These are phyloP conservation scores for Cantharellus cinnabarinus DNA, from an alignment of 768 basidiomycete genomes.

Conservation along the genomic window DNA sequence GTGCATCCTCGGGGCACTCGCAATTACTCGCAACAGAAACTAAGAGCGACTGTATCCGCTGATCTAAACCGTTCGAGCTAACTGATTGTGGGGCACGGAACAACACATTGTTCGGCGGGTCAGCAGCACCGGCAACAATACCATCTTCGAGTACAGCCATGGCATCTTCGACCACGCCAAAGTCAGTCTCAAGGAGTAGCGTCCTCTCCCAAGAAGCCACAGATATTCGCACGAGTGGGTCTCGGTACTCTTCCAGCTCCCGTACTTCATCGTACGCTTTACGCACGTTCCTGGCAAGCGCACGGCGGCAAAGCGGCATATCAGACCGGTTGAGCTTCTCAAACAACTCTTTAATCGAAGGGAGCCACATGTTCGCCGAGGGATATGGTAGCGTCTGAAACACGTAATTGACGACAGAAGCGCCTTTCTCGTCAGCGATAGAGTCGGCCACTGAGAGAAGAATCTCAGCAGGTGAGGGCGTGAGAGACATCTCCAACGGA, in stretches of 20 bases:
- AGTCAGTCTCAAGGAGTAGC: not conserved
- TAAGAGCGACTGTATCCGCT: not conserved
- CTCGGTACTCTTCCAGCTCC: constrained; percentile 5
- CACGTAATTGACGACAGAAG: not conserved
- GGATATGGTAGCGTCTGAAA: not conserved
- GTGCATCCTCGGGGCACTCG: not conserved
- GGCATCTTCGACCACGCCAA: not conserved
- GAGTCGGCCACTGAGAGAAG: constrained; percentile 4
- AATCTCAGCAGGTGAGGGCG: constrained; percentile 2
- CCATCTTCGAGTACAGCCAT: constrained; percentile 4
- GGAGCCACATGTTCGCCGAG: constrained; percentile 3
- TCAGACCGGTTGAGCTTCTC: not conserved
- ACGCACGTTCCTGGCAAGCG: not conserved
- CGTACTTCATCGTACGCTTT: constrained; percentile 6
- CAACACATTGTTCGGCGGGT: not conserved
- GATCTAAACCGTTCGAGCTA: not conserved
- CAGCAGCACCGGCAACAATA: constrained; percentile 7
- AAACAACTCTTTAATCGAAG: constrained; percentile 1
- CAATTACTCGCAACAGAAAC: not conserved
- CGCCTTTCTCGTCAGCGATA: constrained; percentile 5
- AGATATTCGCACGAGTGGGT: constrained; percentile 3
- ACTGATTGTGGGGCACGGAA: not conserved
- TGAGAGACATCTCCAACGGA: not conserved
- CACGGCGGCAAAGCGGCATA: constrained; percentile 3
- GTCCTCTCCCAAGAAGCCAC: constrained; percentile 4